phyloP scores from a whole-genome alignment of 805 yeast genomes.

The Clavispora carvajalis region DNA sequence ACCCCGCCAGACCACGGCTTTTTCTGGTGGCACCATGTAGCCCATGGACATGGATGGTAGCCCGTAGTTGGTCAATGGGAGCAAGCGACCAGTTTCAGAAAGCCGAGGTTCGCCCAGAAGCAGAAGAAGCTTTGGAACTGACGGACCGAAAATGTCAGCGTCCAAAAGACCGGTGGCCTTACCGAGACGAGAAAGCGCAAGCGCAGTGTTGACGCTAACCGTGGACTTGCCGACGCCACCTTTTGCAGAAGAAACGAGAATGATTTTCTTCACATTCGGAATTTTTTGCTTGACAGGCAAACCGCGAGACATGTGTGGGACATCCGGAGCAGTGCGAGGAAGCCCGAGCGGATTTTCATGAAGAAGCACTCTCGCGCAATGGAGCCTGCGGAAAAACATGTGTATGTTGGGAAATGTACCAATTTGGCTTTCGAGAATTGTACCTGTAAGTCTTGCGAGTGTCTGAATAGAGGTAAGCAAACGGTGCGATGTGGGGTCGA shows the following conservation, averaged over 20 bases:
- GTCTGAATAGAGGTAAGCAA: too few relatives aligned
- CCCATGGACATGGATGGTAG: constrained; percentile 89
- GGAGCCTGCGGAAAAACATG: constrained; percentile 3
- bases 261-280: constrained; percentile 54
- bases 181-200: constrained; percentile 51
- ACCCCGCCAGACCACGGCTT: constrained; percentile 82
- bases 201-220: constrained; percentile 63
- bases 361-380: not conserved
- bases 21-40: constrained; percentile 58
- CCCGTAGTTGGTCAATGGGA: constrained; percentile 71
- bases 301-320: constrained; percentile 41
- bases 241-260: constrained; percentile 70
- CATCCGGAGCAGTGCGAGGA: constrained; percentile 19
- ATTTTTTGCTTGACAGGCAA: constrained; percentile 52
- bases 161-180: constrained; percentile 66
- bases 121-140: constrained; percentile 68
- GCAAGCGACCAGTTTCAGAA: constrained; percentile 44
- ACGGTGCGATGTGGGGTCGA: too few relatives aligned
- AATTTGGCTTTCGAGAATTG: too few relatives aligned
- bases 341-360: constrained; percentile 40
- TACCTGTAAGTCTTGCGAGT: too few relatives aligned
- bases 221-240: constrained; percentile 85
- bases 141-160: constrained; percentile 82
- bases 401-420: not conserved
- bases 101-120: constrained; percentile 66